Percentiles rank a stretch among this genome's conserved stretches.
Conservation (phyloP, 2,329 filamentous ascomycete genomes). For the Colletotrichum phormii region DNA sequence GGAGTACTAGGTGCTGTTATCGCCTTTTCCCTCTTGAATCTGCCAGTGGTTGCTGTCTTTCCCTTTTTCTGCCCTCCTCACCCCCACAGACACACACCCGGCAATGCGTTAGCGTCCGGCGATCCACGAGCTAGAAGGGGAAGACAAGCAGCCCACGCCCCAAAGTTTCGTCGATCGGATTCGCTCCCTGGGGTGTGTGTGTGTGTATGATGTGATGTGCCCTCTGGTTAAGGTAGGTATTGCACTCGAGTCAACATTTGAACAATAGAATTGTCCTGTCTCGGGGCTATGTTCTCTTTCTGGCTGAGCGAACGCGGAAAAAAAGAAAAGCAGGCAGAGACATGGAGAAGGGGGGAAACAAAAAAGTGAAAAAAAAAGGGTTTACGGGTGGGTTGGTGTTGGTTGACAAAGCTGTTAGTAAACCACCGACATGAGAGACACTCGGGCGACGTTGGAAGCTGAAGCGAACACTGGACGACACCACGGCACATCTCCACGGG, state of each 20-base stretch:
- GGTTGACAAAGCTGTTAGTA: constrained; percentile 33
- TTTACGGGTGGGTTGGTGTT: constrained; percentile 3
- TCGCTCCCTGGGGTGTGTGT: neutral
- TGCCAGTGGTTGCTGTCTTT: neutral
- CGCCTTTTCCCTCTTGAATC: neutral
- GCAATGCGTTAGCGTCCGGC: constrained; percentile 24
- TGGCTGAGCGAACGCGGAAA: neutral
- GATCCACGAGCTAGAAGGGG: constrained; percentile 27
- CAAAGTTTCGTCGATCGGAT: constrained; percentile 31
- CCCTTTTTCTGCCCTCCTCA: neutral
- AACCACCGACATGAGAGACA: neutral
- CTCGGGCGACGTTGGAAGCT: neutral
- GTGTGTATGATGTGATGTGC: neutral
- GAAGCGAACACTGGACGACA: neutral
- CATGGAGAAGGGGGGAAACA: neutral
- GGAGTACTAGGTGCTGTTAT: too few relatives aligned
- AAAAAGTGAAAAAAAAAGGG: constrained; percentile 1
- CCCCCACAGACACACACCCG: constrained; percentile 28
- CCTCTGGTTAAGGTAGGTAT: neutral
- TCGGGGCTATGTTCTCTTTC: neutral
- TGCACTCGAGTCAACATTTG: constrained; percentile 12
- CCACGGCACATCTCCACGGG: constrained; percentile 1
- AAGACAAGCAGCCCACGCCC: constrained; percentile 1
- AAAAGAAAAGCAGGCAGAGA: neutral
- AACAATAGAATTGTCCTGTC: neutral